Evolutionary conservation across 2,329 filamentous ascomycete species (phyloP).

Genomic region (Monilinia polystroma): DNA sequence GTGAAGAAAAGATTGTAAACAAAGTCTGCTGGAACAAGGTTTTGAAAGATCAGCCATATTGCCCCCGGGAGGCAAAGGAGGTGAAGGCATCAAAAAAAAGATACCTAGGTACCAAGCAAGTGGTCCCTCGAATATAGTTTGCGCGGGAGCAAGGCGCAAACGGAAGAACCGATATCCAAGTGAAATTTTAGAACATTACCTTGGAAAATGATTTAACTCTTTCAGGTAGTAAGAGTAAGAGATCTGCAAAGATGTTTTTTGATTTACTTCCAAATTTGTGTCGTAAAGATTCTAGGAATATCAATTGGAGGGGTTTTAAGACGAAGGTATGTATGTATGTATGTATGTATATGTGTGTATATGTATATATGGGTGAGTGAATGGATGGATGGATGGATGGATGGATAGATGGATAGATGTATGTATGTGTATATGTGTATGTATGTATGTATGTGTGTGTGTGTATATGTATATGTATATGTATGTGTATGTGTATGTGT

Average conservation of each 20-base stretch:
- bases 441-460: too few species aligned
- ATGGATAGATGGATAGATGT: too few species aligned
- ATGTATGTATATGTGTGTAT: too few species aligned
- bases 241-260: background rate
- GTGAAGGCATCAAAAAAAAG: slow-evolving; percentile 6
- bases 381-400: too few species aligned
- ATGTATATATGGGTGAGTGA: too few species aligned
- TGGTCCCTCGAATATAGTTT: slow-evolving; percentile 14
- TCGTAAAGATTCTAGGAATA: background rate
- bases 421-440: background rate
- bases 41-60: slow-evolving; percentile 21
- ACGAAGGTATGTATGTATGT: background rate
- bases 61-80: too few species aligned
- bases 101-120: slow-evolving; percentile 11
- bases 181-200: slow-evolving; percentile 12
- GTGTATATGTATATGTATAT: too few species aligned
- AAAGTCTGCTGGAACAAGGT: slow-evolving; percentile 23
- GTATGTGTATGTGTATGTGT: background rate
- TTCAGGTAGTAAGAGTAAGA: slow-evolving; percentile 1
- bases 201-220: slow-evolving; percentile 16
- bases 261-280: background rate
- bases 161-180: background rate
- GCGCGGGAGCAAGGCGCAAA: slow-evolving; percentile 17
- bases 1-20: slow-evolving; percentile 2
- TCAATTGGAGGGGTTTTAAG: background rate